Evolutionary conservation across 495 filamentous ascomycete species (phyloP), one percentile per base, ranked within the genome.

Genomic region (Xylaria castorea): DNA sequence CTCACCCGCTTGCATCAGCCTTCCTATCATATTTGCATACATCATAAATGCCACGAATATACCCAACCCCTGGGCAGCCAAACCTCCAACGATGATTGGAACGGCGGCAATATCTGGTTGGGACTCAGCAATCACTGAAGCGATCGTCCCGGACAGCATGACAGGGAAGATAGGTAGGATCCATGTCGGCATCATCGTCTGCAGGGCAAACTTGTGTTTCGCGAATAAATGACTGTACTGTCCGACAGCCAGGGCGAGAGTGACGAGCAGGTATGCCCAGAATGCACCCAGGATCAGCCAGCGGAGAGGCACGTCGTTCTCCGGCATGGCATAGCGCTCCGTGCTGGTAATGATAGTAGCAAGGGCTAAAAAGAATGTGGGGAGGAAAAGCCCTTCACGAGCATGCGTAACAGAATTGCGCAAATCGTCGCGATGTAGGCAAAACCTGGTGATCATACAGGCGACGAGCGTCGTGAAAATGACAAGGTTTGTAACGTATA

Each of bases 341-440:
- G 89, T 85, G 42, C 89, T 87, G 32, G 84, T 85, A 60, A 93
- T 85, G 61, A 92, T 84, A 42, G 89, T 90, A 22, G 90, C 88
- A 18, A 92, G 72, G 0, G 89, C 88, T 27, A 94, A 82, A 80
- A 89, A 91, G 79, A 92, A 91, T 12, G 90, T 89, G 40, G 89
- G 85, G 61, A 92, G 86, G 85, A 92, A 93, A 60, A 92, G 86
- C 8, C 88, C 86, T 77, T 93, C 91, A 32, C 85, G 80, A 3
- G 90, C 87, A 58, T 91, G 89, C 1, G 83, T 84, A 62, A 93
- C 79, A 6, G 91, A 91, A 32, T 86, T 81, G 11, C 81, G 79
- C 34, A 92, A 75, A 11, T 86, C 84, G 22, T 81, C 81, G 7
- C 79, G 81, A 75, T 89, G 85, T 20, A 91, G 76, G 34, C 85